Conservation (phyloP, 495 filamentous ascomycete genomes). For the Bathelium albidoporum region DNA sequence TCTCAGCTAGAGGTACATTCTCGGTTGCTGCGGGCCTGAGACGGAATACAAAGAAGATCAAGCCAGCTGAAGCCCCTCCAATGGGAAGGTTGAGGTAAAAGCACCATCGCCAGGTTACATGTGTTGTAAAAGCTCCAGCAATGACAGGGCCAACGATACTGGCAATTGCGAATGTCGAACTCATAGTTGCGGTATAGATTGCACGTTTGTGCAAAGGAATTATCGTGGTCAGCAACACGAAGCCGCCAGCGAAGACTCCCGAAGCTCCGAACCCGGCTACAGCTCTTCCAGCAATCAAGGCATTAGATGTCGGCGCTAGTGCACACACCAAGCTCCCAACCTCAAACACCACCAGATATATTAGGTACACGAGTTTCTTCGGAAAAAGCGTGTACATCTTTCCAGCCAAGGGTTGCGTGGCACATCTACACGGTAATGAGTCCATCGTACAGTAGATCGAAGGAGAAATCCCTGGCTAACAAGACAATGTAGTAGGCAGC, state of each 20-base stretch:
- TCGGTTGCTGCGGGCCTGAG: constrained; percentile 38
- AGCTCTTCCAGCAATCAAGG: constrained; percentile 74
- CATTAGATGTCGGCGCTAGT: constrained; percentile 59
- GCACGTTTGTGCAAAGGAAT: constrained; percentile 65
- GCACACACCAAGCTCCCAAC: constrained; percentile 76
- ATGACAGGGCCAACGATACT: constrained; percentile 34
- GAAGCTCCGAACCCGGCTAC: constrained; percentile 74
- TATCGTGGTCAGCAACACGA: constrained; percentile 68
- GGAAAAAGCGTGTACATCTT: constrained; percentile 45
- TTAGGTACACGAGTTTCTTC: constrained; percentile 56
- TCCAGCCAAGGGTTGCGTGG: constrained; percentile 27
- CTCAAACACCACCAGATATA: constrained; percentile 68
- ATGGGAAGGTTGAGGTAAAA: constrained; percentile 61
- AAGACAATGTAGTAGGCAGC: constrained; percentile 30
- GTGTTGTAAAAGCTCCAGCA: constrained; percentile 15
- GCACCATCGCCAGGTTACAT: constrained; percentile 33
- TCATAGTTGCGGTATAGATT: constrained; percentile 61
- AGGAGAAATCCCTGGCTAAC: neutral
- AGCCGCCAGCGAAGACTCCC: constrained; percentile 72
- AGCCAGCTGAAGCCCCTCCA: constrained; percentile 38
- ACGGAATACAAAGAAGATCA: constrained; percentile 41
- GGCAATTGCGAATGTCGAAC: constrained; percentile 73
- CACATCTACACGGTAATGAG: constrained; percentile 20
- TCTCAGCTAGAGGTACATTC: constrained; percentile 23
- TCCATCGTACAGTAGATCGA: neutral